Conservation (phyloP, 106 monocot genomes). For the Allium sativum region DNA sequence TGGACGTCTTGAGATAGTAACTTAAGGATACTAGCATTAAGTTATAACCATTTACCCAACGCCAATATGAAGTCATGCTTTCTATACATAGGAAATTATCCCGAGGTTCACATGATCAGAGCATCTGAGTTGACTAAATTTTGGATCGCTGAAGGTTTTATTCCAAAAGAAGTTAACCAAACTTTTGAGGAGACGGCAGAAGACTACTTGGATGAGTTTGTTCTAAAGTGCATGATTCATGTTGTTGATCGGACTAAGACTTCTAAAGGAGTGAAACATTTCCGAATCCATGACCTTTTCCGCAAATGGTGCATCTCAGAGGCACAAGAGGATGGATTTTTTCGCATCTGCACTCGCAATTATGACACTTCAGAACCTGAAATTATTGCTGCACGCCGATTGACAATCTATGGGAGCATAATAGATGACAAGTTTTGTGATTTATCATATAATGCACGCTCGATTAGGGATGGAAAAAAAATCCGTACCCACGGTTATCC, state of each 20-base stretch:
- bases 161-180: conserved; percentile 7
- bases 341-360: conserved; percentile 1
- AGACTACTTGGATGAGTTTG: conserved; percentile 24
- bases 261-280: conserved; percentile 2
- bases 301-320: conserved; percentile 16
- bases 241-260: conserved; percentile 8
- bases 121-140: conserved; percentile 17
- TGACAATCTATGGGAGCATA: not conserved
- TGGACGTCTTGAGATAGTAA: too few relatives aligned
- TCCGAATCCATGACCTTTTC: conserved; percentile 28
- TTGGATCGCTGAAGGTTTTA: conserved; percentile 41
- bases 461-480: too few relatives aligned
- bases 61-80: conserved; percentile 34
- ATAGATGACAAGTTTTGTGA: not conserved
- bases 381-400: not conserved
- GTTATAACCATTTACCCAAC: conserved; percentile 23
- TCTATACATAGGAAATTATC: conserved; percentile 26
- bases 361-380: not conserved
- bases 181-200: conserved; percentile 23
- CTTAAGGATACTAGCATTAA: conserved; percentile 29
- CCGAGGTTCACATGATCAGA: conserved; percentile 19
- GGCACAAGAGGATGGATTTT: conserved; percentile 14
- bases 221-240: conserved; percentile 37
- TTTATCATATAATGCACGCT: not conserved
- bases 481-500: too few relatives aligned